Evolutionary conservation across 2,329 filamentous ascomycete species (phyloP).

Genomic region (Aspergillus thermomutatus): DNA sequence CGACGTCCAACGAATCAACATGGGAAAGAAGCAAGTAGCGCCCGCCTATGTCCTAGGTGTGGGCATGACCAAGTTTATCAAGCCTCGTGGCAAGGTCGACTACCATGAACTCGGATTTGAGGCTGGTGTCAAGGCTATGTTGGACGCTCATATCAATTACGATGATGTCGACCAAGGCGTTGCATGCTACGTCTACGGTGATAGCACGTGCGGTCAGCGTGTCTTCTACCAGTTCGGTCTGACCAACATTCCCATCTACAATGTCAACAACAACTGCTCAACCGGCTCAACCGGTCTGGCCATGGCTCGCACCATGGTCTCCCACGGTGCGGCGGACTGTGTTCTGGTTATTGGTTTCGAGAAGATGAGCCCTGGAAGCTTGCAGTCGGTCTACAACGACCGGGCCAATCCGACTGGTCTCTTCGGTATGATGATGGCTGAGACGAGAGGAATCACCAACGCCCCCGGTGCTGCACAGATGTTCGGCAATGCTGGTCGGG

Average conservation of each 20-base stretch:
- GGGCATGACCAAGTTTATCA: conserved; percentile 99
- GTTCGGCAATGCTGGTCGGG: conserved; percentile 89
- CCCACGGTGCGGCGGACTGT: conserved; percentile 78
- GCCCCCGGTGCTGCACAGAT: conserved; percentile 85
- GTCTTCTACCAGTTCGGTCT: conserved; percentile 99
- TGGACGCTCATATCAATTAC: conserved; percentile 78
- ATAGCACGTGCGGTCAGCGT: conserved; percentile 89
- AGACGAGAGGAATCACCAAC: conserved; percentile 75
- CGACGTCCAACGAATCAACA: conserved; percentile 28
- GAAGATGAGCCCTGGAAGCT: conserved; percentile 93
- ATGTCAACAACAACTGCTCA: conserved; percentile 98
- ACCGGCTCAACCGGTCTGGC: conserved; percentile 89
- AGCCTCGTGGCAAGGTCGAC: conserved; percentile 88
- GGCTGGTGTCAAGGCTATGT: conserved; percentile 81
- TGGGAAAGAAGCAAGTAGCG: conserved; percentile 50
- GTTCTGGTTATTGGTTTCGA: conserved; percentile 92
- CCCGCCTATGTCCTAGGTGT: conserved; percentile 89
- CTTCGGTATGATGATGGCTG: conserved; percentile 72
- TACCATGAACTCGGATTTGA: conserved; percentile 94
- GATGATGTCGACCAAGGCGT: conserved; percentile 93
- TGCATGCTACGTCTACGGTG: conserved; percentile 97
- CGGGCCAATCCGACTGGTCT: conserved; percentile 75
- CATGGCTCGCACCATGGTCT: conserved; percentile 77
- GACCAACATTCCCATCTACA: conserved; percentile 93
- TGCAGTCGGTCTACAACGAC: conserved; percentile 82